These are phyloP conservation scores for Amylocystis lapponica DNA, from an alignment of 768 basidiomycete genomes.

Conservation along the genomic window DNA sequence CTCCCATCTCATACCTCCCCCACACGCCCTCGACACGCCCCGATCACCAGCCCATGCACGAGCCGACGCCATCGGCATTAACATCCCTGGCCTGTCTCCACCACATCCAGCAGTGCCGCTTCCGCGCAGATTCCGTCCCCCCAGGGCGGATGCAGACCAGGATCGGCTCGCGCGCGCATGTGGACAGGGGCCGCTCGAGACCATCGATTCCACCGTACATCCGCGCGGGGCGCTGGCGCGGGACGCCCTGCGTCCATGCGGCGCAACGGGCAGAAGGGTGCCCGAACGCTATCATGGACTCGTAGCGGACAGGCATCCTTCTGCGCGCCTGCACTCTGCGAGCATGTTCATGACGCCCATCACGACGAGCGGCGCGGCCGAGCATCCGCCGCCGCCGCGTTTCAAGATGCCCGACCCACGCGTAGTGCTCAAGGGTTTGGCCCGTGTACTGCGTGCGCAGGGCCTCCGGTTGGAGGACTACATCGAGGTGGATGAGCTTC, in stretches of 20 bases:
- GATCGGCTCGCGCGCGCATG: slow-evolving; percentile 17
- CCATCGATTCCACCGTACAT: background rate
- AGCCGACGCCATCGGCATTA: no score
- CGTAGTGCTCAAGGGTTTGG: slow-evolving; percentile 5
- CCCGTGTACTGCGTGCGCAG: slow-evolving; percentile 6
- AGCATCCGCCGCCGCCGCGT: slow-evolving; percentile 10
- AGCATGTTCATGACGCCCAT: background rate
- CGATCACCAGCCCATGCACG: no score
- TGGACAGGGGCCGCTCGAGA: slow-evolving; percentile 10
- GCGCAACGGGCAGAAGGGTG: background rate
- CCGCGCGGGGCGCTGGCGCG: background rate
- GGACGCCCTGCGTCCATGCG: background rate
- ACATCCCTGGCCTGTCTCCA: no score
- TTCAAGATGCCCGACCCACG: slow-evolving; percentile 7
- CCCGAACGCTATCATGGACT: background rate
- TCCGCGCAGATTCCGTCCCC: no score
- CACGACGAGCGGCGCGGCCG: background rate
- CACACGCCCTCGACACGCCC: no score
- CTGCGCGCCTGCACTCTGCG: background rate
- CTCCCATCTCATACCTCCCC: no score
- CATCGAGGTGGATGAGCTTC: slow-evolving; percentile 14
- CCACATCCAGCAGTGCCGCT: no score
- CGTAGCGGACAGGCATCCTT: background rate
- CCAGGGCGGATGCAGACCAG: slow-evolving; percentile 11
- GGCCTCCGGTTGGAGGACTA: slow-evolving; percentile 13